These are phyloP conservation scores for Tuber magnatum DNA, from an alignment of 495 filamentous ascomycete species.

Conservation along the genomic window DNA sequence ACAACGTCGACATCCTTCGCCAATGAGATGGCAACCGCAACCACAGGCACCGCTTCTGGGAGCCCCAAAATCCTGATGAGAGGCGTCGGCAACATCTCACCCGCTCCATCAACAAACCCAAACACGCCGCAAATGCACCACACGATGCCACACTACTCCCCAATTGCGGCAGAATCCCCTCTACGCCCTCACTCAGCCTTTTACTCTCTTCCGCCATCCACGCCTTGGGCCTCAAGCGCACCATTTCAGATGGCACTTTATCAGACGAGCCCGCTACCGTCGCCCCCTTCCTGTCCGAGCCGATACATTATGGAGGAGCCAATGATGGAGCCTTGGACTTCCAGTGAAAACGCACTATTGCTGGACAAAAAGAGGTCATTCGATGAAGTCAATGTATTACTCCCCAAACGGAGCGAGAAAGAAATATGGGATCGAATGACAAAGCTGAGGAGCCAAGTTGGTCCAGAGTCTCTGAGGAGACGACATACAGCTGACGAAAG, in stretches of 20 bases:
- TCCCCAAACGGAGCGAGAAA: slow-evolving; percentile 31
- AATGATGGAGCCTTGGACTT: slow-evolving; percentile 25
- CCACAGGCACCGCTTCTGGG: slow-evolving; percentile 28
- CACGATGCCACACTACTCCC: slow-evolving; percentile 35
- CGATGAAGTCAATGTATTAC: slow-evolving; percentile 40
- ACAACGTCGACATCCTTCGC: slow-evolving; percentile 41
- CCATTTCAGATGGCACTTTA: slow-evolving; percentile 15
- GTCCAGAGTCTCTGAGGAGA: slow-evolving; percentile 3
- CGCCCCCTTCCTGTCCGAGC: slow-evolving; percentile 34
- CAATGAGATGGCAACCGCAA: slow-evolving; percentile 40
- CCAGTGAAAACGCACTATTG: slow-evolving; percentile 37
- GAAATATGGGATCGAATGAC: slow-evolving; percentile 39
- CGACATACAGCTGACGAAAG: slow-evolving; percentile 1
- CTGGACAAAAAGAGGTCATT: slow-evolving; percentile 38
- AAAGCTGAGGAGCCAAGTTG: slow-evolving; percentile 30
- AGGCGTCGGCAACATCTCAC: slow-evolving; percentile 33
- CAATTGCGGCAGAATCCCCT: slow-evolving; percentile 32
- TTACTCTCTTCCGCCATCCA: slow-evolving; percentile 2
- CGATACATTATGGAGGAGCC: slow-evolving; percentile 31
- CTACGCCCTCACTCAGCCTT: slow-evolving; percentile 24
- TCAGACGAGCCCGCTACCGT: slow-evolving; percentile 38
- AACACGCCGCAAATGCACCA: slow-evolving; percentile 37
- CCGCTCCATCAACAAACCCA: slow-evolving; percentile 34
- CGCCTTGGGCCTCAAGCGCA: slow-evolving; percentile 12
- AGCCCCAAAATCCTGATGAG: slow-evolving; percentile 39